phyloP scores from a whole-genome alignment of 345 rosid genomes.

The Salix dunnii region DNA sequence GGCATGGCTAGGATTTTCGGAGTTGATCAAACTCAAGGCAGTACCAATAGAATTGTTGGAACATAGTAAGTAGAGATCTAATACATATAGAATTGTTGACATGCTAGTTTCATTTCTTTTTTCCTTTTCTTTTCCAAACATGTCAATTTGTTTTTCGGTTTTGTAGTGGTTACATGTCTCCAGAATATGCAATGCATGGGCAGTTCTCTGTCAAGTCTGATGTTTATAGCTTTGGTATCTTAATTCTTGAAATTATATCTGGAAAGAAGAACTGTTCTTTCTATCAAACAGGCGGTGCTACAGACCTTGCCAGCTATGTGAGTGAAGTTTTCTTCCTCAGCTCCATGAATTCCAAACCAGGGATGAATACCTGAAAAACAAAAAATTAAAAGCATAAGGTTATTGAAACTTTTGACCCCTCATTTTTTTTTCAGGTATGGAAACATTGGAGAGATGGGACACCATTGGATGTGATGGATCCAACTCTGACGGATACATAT shows the following conservation, averaged over 20 bases:
- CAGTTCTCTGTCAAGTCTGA: constrained; percentile 12
- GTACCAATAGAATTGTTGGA: constrained; percentile 21
- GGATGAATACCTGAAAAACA: background rate
- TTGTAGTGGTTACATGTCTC: constrained; percentile 11
- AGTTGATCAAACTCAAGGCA: constrained; percentile 21
- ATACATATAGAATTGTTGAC: background rate
- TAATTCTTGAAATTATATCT: constrained; percentile 19
- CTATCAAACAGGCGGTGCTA: constrained; percentile 1
- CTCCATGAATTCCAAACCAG: background rate
- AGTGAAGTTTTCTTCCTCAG: background rate
- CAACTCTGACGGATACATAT: constrained; percentile 26
- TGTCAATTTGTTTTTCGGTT: background rate
- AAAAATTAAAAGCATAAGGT: background rate
- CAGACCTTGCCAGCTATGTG: constrained; percentile 17
- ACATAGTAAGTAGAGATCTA: constrained; percentile 18
- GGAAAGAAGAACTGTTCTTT: constrained; percentile 21
- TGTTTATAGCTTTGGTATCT: constrained; percentile 19
- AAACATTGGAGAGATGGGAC: constrained; percentile 47
- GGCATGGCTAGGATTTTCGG: constrained; percentile 27
- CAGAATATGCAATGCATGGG: constrained; percentile 24
- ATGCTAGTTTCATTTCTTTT: background rate
- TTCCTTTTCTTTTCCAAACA: background rate
- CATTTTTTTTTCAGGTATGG: constrained; percentile 43
- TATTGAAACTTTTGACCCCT: background rate
- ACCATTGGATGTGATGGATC: constrained; percentile 47